Base-by-base conservation (phyloP, 192 early-diverging fungal genomes). In the Mortierella antarctica region DNA sequence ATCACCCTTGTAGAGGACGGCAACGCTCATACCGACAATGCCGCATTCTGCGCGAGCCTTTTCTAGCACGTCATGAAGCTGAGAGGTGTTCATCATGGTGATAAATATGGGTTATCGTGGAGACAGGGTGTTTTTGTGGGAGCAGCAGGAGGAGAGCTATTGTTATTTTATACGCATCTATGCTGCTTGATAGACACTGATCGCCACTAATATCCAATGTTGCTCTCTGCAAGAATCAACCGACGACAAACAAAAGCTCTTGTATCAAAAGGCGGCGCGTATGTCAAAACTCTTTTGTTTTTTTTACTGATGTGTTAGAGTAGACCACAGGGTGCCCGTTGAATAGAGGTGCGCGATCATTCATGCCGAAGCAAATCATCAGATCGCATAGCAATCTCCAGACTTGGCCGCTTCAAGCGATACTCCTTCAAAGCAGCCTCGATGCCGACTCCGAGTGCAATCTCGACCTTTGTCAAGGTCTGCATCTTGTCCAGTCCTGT, bases 401-500 rank as follows among this genome's bases (percentile, higher is more conserved):
- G 31, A 4, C 13, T 42, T 18, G 64, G 55, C n/a, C 59, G 68
- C 6, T 10, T 9, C 15, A 20, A 18, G 0, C 64, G 53, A 57
- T 63, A 63, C 39, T 51, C 41, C 20, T 23, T 50, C 52, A 64
- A 49, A 0, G 41, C 55, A 7, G 20, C 45, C 2, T 63, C 61
- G 7, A 69, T 48, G 7, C 42, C 17, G n/a, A 13, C 31, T 4
- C 53, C 65, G 0, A 76, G 61, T 42, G 61, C 66, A 23, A 69
- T 41, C 11, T 68, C 50, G 0, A 76, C 14, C 6, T 17, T 39
- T 10, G 23, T 50, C 49, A 78, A 42, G 2, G 39, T 15, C 1
- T 8, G 42, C 74, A 78, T 78, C 50, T 48, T 62, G 53, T 78
- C 62, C 41, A 78, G 50, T 14, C 65, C 74, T 3, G 18, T 3